Evolutionary conservation across 2,329 filamentous ascomycete genomes (phyloP), one percentile per base, ranked within the genome.

Genomic region (Microascus cirrosus): DNA sequence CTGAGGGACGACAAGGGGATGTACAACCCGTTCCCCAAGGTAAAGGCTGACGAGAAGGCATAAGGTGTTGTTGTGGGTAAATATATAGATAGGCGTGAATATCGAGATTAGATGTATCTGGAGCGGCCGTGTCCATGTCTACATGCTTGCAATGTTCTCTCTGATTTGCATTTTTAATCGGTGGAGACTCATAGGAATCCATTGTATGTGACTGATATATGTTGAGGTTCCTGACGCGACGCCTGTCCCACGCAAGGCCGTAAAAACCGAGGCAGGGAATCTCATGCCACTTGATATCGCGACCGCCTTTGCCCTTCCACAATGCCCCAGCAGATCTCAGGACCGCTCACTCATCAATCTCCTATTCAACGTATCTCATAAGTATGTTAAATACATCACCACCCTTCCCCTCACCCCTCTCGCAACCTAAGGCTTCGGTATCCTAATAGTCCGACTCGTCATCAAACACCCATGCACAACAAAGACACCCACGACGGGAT

Each of bases 391-490:
- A 45, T 45, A 45, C 39, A 45, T 6, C 51, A 8, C 51, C 51
- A 11, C 51, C 51, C 24, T 25, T 13, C 18, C 51, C 2, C 34
- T 34, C 3, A 32, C 13, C 22, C 18, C 24, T 32, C 51, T 34
- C 36, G n/a, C n/a, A 2, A 54, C 15, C 35, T 70, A 86, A 59
- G 82, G 91, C 82, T 99, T 99, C 18, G 94, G 94, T 63, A 99
- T 91, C 70, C 94, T 90, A 67, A 99, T 84, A 35, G 85, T 93
- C 80, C 93, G 95, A 77, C 90, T 96, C 62, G 93, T 87, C 94
- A 99, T 97, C 67, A 94, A 74, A 69, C 89, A 95, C 22, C 92
- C 94, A 69, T 95, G 90, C n/a, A 91, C 65, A 60, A 95, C 77
- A 72, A 96, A 99, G 60, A 97, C 67, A 25, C 85, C 72, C 8